Evolutionary conservation across 805 yeast genomes (phyloP).

Genomic region (Saturnispora besseyi): DNA sequence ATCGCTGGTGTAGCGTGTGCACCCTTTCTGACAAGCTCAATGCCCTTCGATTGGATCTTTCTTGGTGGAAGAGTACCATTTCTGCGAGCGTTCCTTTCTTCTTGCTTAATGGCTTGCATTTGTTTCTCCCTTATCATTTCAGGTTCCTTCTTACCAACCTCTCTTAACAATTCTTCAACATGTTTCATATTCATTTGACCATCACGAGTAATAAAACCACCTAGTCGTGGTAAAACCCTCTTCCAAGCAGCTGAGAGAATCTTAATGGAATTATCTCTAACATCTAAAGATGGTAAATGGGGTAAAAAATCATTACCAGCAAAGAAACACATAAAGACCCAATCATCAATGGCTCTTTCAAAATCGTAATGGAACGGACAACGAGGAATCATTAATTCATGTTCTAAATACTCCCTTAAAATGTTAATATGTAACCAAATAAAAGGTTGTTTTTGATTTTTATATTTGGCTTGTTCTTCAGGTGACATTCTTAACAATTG

Average conservation of each 20-base stretch:
- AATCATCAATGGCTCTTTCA: slow-evolving; percentile 95
- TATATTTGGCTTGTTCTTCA: slow-evolving; percentile 39
- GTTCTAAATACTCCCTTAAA: slow-evolving; percentile 76
- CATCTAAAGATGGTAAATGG: slow-evolving; percentile 89
- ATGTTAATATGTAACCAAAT: slow-evolving; percentile 89
- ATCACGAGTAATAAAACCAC: slow-evolving; percentile 80
- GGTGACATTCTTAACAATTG: slow-evolving; percentile 47
- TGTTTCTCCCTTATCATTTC: slow-evolving; percentile 64
- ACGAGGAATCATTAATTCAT: slow-evolving; percentile 67
- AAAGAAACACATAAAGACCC: slow-evolving; percentile 98
- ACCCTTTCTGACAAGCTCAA: slow-evolving; percentile 46
- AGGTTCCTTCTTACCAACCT: slow-evolving; percentile 65
- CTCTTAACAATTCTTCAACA: slow-evolving; percentile 61
- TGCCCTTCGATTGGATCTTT: slow-evolving; percentile 56
- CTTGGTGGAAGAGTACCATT: slow-evolving; percentile 32
- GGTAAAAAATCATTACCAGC: slow-evolving; percentile 98
- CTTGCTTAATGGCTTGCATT: slow-evolving; percentile 60
- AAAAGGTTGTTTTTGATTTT: slow-evolving; percentile 66
- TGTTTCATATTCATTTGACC: slow-evolving; percentile 70
- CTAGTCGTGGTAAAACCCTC: slow-evolving; percentile 50
- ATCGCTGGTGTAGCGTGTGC: slow-evolving; percentile 53
- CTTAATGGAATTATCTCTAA: slow-evolving; percentile 90
- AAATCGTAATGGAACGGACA: slow-evolving; percentile 70
- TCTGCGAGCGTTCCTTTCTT: slow-evolving; percentile 55
- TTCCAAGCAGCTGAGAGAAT: slow-evolving; percentile 79